These are phyloP conservation scores for Hanseniaspora uvarum DNA, from an alignment of 1,139 yeast genomes.

Conservation along the genomic window DNA sequence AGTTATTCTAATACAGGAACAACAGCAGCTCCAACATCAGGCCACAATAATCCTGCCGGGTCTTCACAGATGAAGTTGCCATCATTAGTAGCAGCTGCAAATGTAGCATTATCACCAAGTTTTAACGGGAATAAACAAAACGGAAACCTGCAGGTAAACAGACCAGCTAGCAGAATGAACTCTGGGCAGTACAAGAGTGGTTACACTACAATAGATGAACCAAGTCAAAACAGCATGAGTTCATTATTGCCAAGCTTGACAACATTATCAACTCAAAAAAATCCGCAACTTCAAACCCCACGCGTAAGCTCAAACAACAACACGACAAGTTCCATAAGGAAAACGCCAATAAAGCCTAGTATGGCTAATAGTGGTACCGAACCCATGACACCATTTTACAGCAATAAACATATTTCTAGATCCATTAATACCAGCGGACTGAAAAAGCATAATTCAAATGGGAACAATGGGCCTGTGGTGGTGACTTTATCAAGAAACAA, in stretches of 20 bases:
- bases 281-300: constrained; percentile 6
- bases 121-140: constrained; percentile 15
- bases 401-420: not conserved
- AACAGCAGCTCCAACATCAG: not conserved
- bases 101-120: constrained; percentile 9
- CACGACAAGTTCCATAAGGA: not conserved
- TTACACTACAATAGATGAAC: not conserved
- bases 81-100: constrained; percentile 15
- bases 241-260: constrained; percentile 9
- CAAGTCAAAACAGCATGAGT: not conserved
- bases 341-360: constrained; percentile 23
- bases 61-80: constrained; percentile 10
- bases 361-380: constrained; percentile 31
- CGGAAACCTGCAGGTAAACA: not conserved
- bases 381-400: constrained; percentile 20
- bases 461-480: not conserved
- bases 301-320: not conserved
- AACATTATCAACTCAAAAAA: constrained; percentile 4
- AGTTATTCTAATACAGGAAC: not conserved
- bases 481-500: not conserved
- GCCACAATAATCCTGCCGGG: not conserved
- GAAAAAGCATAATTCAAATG: not conserved
- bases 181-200: not conserved
- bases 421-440: not conserved
- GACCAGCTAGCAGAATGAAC: constrained; percentile 4